Evolutionary conservation across 1,284 basidiomycete genomes (phyloP), one percentile per base, ranked within the genome.

Genomic region (Pseudozyma sp.): DNA sequence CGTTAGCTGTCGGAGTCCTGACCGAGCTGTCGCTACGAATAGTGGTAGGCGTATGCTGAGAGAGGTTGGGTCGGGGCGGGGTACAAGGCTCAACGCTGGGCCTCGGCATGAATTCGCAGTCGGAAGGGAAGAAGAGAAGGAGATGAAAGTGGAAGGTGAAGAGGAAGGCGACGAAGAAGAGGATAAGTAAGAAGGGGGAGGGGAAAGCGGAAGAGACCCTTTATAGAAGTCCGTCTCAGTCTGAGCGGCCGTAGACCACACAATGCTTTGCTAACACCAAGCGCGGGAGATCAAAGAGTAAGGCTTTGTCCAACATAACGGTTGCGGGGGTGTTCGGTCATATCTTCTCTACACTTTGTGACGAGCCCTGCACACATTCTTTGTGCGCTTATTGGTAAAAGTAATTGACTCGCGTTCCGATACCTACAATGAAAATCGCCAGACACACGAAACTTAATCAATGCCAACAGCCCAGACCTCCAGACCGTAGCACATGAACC

Each of bases 401-500:
- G n/a, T 44, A 44, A 13, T n/a, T 12, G 39, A 40, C 9, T 40
- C 16, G 39, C 12, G 9, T 40, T 3, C 11, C 9, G 39, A 3
- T 40, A 40, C 39, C 3, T 12, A 12, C 16, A n/a, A 4, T n/a
- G 39, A 44, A 5, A 10, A 52, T 39, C 38, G 18, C 34, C 3
- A 6, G 35, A 13, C n/a, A 39, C 8, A 53, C 14, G 40, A 2
- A 34, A 13, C 14, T 52, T 52, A 83, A 35, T 84, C 88, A 13
- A 92, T 86, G 5, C 89, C 90, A 9, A 86, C 86, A 14, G 86
- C 86, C 93, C 94, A 95, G 0, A 94, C 92, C 81, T 95, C 93
- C 52, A 96, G 80, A 4, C 91, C 93, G 1, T 94, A 90, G 83
- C 92, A 94, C 78, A 93, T 92, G 73, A 95, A 96, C 31, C 86